Base-by-base conservation (phyloP, 768 basidiomycete species). In the Kwoniella bestiolae region DNA sequence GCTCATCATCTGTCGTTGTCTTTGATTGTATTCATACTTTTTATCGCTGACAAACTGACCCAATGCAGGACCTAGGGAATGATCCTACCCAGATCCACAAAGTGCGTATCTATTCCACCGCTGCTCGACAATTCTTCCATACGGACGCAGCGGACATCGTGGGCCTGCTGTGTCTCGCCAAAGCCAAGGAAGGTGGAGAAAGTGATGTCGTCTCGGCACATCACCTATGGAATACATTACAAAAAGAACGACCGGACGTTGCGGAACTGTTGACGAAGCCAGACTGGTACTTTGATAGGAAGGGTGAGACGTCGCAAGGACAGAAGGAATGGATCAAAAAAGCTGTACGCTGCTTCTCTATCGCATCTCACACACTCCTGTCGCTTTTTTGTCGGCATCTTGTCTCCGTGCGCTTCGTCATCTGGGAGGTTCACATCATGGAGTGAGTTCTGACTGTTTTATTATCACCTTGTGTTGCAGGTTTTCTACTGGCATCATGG, bases 241-340 rank as follows among this genome's bases (percentile, higher is more conserved):
- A 79, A 63, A 64, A 61, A 28, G 75, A 80, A 57, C 56, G 75
- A 29, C 80, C 80, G 1, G 79, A 81, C 46, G 74, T 73, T 0
- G 75, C 73, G n/a, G 62, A 77, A 59, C 25, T 66, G 38, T 60
- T 81, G 32, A 63, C 69, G 25, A 61, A 63, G 51, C 78, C 79
- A 3, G 73, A 71, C 25, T 81, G 79, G 79, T 79, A 79, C 68
- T 79, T 74, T 70, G 79, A 81, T 56, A 62, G 80, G 5, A 81
- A 81, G 56, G 80, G 80, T 8, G 80, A 81, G 58, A 69, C 71
- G 29, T 73, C 73, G 5, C 69, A 77, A 34, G 80, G 80, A 8
- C 68, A 80, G 31, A 56, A 56, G 21, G 53, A 56, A 34, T 56
- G 53, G 53, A 34, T 56, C 31, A 32, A 56, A 26, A 56, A 56